Evolutionary conservation across 2,329 filamentous ascomycete genomes (phyloP).

Genomic region (Paracamarosporium sp.): DNA sequence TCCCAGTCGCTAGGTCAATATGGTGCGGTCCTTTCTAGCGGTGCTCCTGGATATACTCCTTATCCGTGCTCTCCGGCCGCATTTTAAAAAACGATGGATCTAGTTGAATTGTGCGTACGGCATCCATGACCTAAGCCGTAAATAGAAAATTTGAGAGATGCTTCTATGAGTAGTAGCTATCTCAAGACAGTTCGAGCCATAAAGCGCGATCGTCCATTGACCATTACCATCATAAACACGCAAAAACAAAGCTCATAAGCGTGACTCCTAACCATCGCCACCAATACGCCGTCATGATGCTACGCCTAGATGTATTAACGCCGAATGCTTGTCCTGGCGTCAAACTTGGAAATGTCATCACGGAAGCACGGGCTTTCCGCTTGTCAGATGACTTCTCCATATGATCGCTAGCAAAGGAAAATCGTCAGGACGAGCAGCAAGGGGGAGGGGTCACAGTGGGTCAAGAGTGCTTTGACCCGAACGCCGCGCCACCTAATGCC

Average conservation of each 20-base stretch:
- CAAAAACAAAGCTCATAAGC: background rate
- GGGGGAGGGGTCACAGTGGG: too few species aligned
- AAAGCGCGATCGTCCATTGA: too few species aligned
- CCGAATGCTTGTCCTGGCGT: background rate
- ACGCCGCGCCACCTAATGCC: conserved; percentile 41
- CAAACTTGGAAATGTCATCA: background rate
- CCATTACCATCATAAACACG: background rate
- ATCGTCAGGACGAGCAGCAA: background rate
- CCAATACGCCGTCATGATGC: background rate
- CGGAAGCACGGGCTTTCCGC: background rate
- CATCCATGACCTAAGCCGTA: too few species aligned
- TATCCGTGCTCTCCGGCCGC: too few species aligned
- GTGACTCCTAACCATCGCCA: background rate
- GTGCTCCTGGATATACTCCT: too few species aligned
- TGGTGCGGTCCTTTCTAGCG: too few species aligned
- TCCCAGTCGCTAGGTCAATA: too few species aligned
- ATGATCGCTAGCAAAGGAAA: background rate
- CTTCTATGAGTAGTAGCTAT: too few species aligned
- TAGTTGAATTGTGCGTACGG: too few species aligned
- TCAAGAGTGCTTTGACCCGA: background rate
- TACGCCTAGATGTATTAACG: background rate
- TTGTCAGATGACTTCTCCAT: background rate
- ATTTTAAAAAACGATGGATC: too few species aligned
- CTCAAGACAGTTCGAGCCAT: too few species aligned
- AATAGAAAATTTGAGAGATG: too few species aligned